Evolutionary conservation across 345 rosid species (phyloP), one percentile per base, ranked within the genome.

Genomic region (Eucalyptus cladocalyx): DNA sequence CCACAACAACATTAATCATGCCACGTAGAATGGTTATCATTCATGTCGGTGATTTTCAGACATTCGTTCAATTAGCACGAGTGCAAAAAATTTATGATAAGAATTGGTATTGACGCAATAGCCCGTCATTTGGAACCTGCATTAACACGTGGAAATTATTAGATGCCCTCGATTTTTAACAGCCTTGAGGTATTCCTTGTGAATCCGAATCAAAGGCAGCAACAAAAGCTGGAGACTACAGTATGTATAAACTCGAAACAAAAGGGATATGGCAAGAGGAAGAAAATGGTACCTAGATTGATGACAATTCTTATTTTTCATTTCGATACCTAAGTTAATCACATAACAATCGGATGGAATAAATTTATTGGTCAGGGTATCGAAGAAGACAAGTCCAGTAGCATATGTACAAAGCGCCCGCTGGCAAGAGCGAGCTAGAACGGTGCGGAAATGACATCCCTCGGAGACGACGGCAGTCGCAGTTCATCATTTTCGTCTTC

Each of bases 391-490:
- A 40, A 76, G 85, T 37, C 47, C 47, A 23, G 6, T 40, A 40
- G 30, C 85, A 76, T 40, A 14, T 76, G 85, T 11, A 6, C 28
- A 23, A 11, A 40, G 85, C 47, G 23, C 18, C 45, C 43, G 81
- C 7, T 42, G 34, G 30, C 28, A 6, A 21, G 28, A 40, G 47
- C 30, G 28, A 58, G 5, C 89, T 94, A 93, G 88, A 92, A 92
- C 24, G 93, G 94, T 15, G 94, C 95, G 5, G 93, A 88, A 7
- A 50, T 87, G 7, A 67, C 37, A 1, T 92, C 93, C 86, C 92
- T 89, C 1, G 40, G 14, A 2, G 40, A 87, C 28, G 53, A 49
- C 1, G 53, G 53, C 1, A 26, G 56, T 1, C 8, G 86, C 3
- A 72, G 45, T 43, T 89, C 37, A 3, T 90, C 80, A 11, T 51